phyloP scores from a whole-genome alignment of 1,139 yeast genomes.

The Citeromyces hawaiiensis region DNA sequence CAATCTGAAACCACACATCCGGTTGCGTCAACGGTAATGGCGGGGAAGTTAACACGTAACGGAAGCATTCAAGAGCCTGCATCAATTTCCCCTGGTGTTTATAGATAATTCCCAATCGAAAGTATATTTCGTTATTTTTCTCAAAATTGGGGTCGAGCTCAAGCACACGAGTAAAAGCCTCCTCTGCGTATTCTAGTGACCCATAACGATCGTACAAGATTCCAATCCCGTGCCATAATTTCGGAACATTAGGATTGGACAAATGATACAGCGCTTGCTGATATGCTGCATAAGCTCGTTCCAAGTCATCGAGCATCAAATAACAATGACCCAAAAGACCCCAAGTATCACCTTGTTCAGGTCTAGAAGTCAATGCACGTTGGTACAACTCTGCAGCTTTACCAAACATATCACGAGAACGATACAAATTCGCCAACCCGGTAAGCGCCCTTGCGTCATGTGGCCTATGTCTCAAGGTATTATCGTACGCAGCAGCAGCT shows the following conservation, averaged over 20 bases:
- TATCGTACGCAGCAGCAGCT: conserved; percentile 79
- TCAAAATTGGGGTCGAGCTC: conserved; percentile 94
- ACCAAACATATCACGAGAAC: conserved; percentile 80
- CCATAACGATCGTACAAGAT: conserved; percentile 93
- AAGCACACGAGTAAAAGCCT: conserved; percentile 90
- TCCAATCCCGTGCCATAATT: conserved; percentile 97
- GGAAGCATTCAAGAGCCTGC: conserved; percentile 86
- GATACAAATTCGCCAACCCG: conserved; percentile 76
- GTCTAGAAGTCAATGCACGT: conserved; percentile 68
- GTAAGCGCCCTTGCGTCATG: conserved; percentile 77
- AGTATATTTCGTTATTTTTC: conserved; percentile 91
- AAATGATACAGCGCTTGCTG: conserved; percentile 89
- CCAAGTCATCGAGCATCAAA: conserved; percentile 89
- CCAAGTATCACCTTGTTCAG: conserved; percentile 95
- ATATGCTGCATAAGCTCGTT: conserved; percentile 90
- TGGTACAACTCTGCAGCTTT: conserved; percentile 92
- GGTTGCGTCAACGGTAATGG: conserved; percentile 94
- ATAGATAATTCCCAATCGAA: conserved; percentile 92
- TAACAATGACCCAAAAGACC: conserved; percentile 95
- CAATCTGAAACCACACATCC: conserved; percentile 97
- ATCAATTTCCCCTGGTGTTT: conserved; percentile 85
- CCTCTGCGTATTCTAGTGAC: conserved; percentile 92
- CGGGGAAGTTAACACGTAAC: conserved; percentile 79
- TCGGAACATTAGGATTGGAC: conserved; percentile 91
- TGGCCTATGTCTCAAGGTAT: conserved; percentile 81